Conservation (phyloP, 2,329 filamentous ascomycete genomes). For the Apiospora hydei region DNA sequence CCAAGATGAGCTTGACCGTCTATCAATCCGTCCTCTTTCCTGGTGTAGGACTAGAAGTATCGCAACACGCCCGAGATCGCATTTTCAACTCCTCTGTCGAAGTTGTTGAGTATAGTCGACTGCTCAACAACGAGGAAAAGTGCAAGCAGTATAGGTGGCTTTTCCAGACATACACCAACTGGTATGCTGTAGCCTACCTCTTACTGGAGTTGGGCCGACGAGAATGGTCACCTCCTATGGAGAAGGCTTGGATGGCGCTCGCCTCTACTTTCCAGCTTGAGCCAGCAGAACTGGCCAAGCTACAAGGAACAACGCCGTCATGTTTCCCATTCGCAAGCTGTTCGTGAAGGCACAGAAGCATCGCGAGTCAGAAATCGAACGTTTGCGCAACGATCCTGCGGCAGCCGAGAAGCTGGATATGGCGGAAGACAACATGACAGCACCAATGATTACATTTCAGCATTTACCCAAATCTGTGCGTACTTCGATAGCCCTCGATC, state of each 20-base stretch:
- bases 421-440: conserved; percentile 47
- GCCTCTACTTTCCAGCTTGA: conserved; percentile 48
- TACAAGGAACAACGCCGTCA: conserved; percentile 56
- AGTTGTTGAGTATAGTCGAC: conserved; percentile 62
- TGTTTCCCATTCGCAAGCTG: conserved; percentile 61
- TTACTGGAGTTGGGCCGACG: conserved; percentile 58
- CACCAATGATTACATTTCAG: conserved; percentile 44
- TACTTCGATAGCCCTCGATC: conserved; percentile 54
- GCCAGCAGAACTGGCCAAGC: conserved; percentile 52
- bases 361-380: conserved; percentile 57
- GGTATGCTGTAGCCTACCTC: conserved; percentile 65
- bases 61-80: conserved; percentile 49
- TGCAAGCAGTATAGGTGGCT: conserved; percentile 64
- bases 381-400: conserved; percentile 55
- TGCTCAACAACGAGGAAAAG: conserved; percentile 57
- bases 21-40: conserved; percentile 60
- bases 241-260: conserved; percentile 58
- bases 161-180: conserved; percentile 66
- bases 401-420: conserved; percentile 58
- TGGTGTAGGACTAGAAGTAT: conserved; percentile 44
- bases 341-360: conserved; percentile 60
- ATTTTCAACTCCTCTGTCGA: conserved; percentile 60
- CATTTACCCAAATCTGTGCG: conserved; percentile 55
- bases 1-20: conserved; percentile 62
- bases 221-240: conserved; percentile 57